phyloP scores from a whole-genome alignment of 768 basidiomycete genomes.

The Russula emetica region DNA sequence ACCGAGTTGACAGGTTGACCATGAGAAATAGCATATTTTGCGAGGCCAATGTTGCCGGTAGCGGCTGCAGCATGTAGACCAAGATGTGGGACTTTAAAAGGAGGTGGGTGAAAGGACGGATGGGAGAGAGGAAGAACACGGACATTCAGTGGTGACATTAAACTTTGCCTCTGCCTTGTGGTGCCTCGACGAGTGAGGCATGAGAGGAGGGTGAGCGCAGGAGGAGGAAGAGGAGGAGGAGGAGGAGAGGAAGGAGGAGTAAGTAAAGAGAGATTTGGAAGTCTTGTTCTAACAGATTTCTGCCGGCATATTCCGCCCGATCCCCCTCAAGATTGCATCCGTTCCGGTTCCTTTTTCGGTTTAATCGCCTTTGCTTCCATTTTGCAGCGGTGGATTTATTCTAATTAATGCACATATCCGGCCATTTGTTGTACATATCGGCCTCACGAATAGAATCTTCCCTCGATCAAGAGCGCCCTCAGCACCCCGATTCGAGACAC shows the following conservation, averaged over 20 bases:
- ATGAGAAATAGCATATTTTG: constrained; percentile 86
- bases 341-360: constrained; percentile 10
- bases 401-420: neutral
- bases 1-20: constrained; percentile 97
- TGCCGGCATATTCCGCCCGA: constrained; percentile 14
- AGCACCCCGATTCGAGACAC: neutral
- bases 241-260: neutral
- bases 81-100: constrained; percentile 61
- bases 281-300: constrained; percentile 2
- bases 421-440: neutral
- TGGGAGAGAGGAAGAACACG: constrained; percentile 26
- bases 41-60: constrained; percentile 87
- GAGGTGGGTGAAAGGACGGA: neutral
- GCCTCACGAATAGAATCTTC: constrained; percentile 6
- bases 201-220: constrained; percentile 18
- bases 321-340: constrained; percentile 1
- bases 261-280: neutral
- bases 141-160: constrained; percentile 53
- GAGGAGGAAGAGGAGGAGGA: neutral
- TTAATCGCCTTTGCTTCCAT: constrained; percentile 15
- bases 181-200: constrained; percentile 39
- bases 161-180: constrained; percentile 46
- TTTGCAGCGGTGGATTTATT: neutral
- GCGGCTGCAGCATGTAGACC: constrained; percentile 74
- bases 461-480: constrained; percentile 8